Evolutionary conservation across 108 stramenopile genomes (phyloP), one percentile per base, ranked within the genome.

Genomic region (Schizochytrium sp.): DNA sequence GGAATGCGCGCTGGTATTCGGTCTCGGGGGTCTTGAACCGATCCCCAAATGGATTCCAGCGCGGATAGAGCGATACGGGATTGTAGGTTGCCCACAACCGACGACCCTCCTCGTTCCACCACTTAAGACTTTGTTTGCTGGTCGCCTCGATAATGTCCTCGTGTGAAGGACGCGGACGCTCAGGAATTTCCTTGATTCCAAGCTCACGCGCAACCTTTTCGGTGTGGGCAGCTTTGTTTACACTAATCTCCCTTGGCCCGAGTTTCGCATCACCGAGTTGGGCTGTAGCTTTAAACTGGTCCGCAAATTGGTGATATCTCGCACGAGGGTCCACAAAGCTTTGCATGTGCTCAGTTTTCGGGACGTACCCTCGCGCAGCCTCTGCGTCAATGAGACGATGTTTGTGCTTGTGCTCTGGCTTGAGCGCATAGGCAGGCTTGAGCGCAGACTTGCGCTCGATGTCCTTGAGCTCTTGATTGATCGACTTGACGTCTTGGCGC

Each of bases 351-450:
- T 83, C 76, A 12, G 76, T 53, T 23, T 53, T 83, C 14, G 51
- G 48, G 6, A 83, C 76, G 51, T 83, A 83, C 3, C 76, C 76
- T 1, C 48, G 76, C n/a, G 19, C 51, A 34, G 51, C 28, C 28
- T 83, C 76, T 6, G 76, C 76, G 25, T 83, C 28, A 18, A 83
- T 25, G 4, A 83, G 51, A 6, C 45, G 48, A 45, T 83, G 76
- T 28, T 83, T 83, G 51, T 83, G 76, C 28, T 47, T 53, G 25
- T 16, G 19, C 28, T 83, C 76, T 6, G 76, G 76, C 23, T 34
- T 53, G 10, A 83, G 76, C 76, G 76, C 45, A 45, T 83, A 83
- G 10, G 76, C 76, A 83, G 76, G 76, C 51, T 83, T 83, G n/a
- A 83, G 76, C 8, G 51, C 51, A 6, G 12, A 45, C 12, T 47